Evolutionary conservation across 2,329 filamentous ascomycete species (phyloP), one percentile per base, ranked within the genome.

Genomic region (Beauveria medogensis): DNA sequence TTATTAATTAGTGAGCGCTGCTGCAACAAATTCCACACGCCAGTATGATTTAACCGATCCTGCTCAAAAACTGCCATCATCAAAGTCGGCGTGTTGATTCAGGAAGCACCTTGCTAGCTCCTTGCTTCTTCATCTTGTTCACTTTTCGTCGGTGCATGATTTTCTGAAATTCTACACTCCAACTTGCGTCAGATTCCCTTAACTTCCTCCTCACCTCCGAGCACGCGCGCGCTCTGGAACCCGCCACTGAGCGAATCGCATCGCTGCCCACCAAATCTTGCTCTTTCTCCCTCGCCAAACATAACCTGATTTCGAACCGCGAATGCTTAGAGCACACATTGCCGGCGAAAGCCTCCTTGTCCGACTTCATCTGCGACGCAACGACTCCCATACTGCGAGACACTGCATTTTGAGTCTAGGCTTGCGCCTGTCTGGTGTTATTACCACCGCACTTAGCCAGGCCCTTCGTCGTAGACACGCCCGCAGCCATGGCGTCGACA

Each of bases 401-500:
- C 20, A 30, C 56, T 53, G 16, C 41, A 24, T 28, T 16, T 18
- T 18, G 9, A 26, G 41, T 41, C 41, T 20, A 20, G 57, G 48
- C 57, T 53, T 54, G 57, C 28, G 57, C 41, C 57, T 47, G 41
- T 47, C 46, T 44, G 44, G 55, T 48, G 54, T 41, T 24, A 51
- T 18, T 30, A 37, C 46, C 20, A 22, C 41, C 20, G 46, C 55
- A 41, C 22, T 58, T 58, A 30, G 57, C 56, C 50, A 37, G 40
- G 48, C 57, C 41, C 57, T 40, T 30, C 28, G 48, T 47, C 22
- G 47, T 43, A 51, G 48, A n/a, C 57, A 47, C 50, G 57, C n/a
- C 28, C 28, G 54, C 64, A 46, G 61, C 26, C 57, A 71, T 71
- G 69, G 65, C 68, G 26, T 68, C 68, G 28, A 57, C 66, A 22